Percentiles rank a stretch among this genome's conserved stretches.
Evolutionary conservation across 306 rosid genomes (phyloP).

Genomic region (Gleditsia sinensis): DNA sequence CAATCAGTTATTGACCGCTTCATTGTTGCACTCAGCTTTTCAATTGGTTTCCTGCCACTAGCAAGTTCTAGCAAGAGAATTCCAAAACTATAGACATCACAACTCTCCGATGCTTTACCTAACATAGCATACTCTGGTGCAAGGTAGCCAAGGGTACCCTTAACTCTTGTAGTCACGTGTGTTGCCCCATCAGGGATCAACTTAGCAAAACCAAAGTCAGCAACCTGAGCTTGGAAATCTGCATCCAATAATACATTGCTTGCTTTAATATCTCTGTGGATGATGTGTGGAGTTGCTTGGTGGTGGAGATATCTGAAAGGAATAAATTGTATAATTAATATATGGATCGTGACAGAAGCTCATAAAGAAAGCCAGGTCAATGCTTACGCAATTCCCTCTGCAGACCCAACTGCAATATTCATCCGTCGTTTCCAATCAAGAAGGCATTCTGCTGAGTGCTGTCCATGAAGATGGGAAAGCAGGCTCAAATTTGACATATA

Average conservation of each 20-base stretch:
- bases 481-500: conserved; percentile 23
- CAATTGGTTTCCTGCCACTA: conserved; percentile 66
- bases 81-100: conserved; percentile 86
- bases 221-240: conserved; percentile 69
- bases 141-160: conserved; percentile 87
- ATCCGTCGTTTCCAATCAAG: conserved; percentile 14
- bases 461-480: conserved; percentile 22
- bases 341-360: not conserved
- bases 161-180: conserved; percentile 77
- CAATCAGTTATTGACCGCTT: conserved; percentile 69
- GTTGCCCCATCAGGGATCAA: conserved; percentile 88
- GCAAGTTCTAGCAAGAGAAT: conserved; percentile 83
- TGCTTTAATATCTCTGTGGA: conserved; percentile 78
- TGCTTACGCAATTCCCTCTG: conserved; percentile 6
- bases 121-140: conserved; percentile 88
- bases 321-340: conserved; percentile 13
- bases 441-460: conserved; percentile 15
- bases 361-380: not conserved
- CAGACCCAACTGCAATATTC: conserved; percentile 12
- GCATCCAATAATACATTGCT: conserved; percentile 76
- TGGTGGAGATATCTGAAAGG: conserved; percentile 81
- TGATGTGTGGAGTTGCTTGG: conserved; percentile 73
- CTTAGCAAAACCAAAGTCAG: conserved; percentile 84
- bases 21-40: conserved; percentile 43
- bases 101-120: conserved; percentile 78